These are phyloP conservation scores for Hypericum perforatum DNA, from an alignment of 345 rosid genomes.

Conservation along the genomic window DNA sequence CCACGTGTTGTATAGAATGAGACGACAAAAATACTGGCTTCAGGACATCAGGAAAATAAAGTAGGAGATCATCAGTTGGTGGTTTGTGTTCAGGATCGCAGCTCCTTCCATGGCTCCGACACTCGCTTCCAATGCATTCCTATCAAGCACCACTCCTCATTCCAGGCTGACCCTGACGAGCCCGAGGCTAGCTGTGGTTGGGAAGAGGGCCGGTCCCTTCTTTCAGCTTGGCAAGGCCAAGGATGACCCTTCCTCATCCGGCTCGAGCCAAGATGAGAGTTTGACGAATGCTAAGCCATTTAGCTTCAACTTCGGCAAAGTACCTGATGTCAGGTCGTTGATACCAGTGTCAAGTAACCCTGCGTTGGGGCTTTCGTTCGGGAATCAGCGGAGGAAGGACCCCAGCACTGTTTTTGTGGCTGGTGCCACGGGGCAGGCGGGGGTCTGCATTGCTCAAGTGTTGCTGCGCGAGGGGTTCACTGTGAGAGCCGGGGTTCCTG, in stretches of 20 bases:
- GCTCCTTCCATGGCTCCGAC: slow-evolving; percentile 39
- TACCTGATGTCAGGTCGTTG: slow-evolving; percentile 50
- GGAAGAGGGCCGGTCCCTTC: slow-evolving; percentile 43
- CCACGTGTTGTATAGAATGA: slow-evolving; percentile 14
- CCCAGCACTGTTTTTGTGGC: slow-evolving; percentile 80
- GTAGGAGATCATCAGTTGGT: slow-evolving; percentile 13
- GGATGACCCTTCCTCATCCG: slow-evolving; percentile 15
- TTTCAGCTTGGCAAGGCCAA: slow-evolving; percentile 41
- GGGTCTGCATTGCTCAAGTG: slow-evolving; percentile 64
- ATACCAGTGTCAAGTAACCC: slow-evolving; percentile 44
- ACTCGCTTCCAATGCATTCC: slow-evolving; percentile 63
- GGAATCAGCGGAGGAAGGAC: slow-evolving; percentile 57
- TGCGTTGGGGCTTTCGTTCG: slow-evolving; percentile 48
- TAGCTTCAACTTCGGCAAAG: slow-evolving; percentile 47
- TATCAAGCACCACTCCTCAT: slow-evolving; percentile 33
- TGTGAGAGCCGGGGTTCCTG: slow-evolving; percentile 87
- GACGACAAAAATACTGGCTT: background rate
- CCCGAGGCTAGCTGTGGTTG: slow-evolving; percentile 36
- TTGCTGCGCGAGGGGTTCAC: slow-evolving; percentile 69
- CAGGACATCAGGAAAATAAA: slow-evolving; percentile 17
- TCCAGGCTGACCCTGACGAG: slow-evolving; percentile 27
- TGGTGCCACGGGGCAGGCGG: slow-evolving; percentile 90
- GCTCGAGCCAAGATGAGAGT: slow-evolving; percentile 20
- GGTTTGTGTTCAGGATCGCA: slow-evolving; percentile 2
- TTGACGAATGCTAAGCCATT: slow-evolving; percentile 42